A percentile compares a stretch with the other conserved stretches of the same genome.
Conservation (phyloP, 306 rosid species). For the Dalbergia cultrata region DNA sequence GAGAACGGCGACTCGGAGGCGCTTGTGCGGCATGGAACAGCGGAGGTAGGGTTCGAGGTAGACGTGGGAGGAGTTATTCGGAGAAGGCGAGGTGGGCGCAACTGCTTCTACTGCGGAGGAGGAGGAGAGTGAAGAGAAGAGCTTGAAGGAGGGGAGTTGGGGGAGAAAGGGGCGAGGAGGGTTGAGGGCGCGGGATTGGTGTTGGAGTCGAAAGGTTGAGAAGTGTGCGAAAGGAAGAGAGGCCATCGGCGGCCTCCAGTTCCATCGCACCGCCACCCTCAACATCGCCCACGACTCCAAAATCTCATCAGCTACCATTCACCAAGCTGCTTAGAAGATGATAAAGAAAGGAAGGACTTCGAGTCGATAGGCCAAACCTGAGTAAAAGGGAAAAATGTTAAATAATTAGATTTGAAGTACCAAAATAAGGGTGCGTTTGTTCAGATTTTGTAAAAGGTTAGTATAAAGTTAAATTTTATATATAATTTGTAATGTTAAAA, state of each 20-base stretch:
- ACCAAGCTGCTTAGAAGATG: too few species aligned
- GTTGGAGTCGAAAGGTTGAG: slow-evolving; percentile 33
- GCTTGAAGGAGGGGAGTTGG: slow-evolving; percentile 33
- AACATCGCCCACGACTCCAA: slow-evolving; percentile 25
- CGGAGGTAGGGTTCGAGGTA: slow-evolving; percentile 60
- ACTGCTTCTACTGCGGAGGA: slow-evolving; percentile 9
- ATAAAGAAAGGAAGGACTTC: too few species aligned
- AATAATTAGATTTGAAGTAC: too few species aligned
- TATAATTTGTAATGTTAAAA: too few species aligned
- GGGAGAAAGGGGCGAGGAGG: slow-evolving; percentile 37
- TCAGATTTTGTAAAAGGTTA: too few species aligned
- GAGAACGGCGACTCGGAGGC: slow-evolving; percentile 78
- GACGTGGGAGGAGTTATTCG: slow-evolving; percentile 40
- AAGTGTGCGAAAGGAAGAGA: slow-evolving; percentile 44
- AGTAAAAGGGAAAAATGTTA: too few species aligned
- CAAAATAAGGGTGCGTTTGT: too few species aligned
- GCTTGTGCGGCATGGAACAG: slow-evolving; percentile 69
- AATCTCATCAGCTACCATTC: slow-evolving; percentile 10
- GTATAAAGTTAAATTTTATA: too few species aligned
- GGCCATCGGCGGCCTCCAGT: slow-evolving; percentile 37
- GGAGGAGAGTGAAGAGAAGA: slow-evolving; percentile 32
- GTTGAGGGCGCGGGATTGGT: slow-evolving; percentile 33
- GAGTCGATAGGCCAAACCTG: too few species aligned
- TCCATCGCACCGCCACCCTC: slow-evolving; percentile 42
- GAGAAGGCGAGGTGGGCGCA: slow-evolving; percentile 45